phyloP scores from a whole-genome alignment of 495 filamentous ascomycete genomes.

The Letharia columbiana region DNA sequence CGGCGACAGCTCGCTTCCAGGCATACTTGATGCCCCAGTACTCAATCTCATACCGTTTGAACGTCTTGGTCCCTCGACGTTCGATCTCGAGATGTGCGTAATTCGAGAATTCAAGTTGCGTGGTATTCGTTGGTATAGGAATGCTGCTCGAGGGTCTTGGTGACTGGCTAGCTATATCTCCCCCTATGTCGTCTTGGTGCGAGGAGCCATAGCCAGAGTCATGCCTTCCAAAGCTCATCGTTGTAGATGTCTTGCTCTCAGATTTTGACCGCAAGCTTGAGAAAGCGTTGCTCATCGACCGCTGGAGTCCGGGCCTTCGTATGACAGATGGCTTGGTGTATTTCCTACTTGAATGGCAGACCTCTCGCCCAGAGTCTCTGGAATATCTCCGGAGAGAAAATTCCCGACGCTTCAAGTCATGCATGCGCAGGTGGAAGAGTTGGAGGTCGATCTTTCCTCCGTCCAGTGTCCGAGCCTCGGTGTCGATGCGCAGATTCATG shows the following conservation, averaged over 20 bases:
- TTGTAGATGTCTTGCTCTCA: conserved; percentile 30
- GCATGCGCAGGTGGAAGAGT: conserved; percentile 93
- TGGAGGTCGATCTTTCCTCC: conserved; percentile 60
- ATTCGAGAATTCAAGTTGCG: conserved; percentile 91
- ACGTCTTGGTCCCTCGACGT: conserved; percentile 57
- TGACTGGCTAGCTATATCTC: conserved; percentile 30
- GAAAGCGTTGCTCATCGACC: conserved; percentile 69
- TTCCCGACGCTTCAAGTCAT: conserved; percentile 76
- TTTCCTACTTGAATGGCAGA: conserved; percentile 77
- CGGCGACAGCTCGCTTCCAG: conserved; percentile 69
- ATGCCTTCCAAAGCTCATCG: conserved; percentile 31
- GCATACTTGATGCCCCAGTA: conserved; percentile 83
- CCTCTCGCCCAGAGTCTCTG: conserved; percentile 84
- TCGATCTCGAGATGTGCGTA: conserved; percentile 87
- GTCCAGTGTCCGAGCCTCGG: conserved; percentile 50
- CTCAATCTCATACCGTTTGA: conserved; percentile 80
- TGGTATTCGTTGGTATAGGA: conserved; percentile 50
- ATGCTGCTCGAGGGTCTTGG: conserved; percentile 18
- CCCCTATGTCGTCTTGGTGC: conserved; percentile 40
- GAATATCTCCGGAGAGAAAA: conserved; percentile 90
- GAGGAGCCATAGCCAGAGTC: conserved; percentile 54
- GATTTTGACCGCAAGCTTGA: conserved; percentile 56
- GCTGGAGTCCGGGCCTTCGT: conserved; percentile 48
- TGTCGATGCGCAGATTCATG: conserved; percentile 93
- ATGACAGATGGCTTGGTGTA: conserved; percentile 45